phyloP scores from a whole-genome alignment of 2,329 filamentous ascomycete species.

The Ceratocystis harringtonii region DNA sequence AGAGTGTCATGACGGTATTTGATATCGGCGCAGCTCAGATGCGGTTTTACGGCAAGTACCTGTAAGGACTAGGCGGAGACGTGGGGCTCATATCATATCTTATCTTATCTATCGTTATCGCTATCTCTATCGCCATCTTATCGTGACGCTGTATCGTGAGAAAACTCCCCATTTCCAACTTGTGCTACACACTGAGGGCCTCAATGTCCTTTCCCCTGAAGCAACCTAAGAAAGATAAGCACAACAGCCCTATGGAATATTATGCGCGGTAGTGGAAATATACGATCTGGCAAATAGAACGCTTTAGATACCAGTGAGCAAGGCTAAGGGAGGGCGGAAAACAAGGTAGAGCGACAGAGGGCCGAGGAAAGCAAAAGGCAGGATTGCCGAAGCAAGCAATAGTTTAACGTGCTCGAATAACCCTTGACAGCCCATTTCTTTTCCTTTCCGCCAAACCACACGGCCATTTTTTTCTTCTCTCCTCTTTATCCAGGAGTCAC shows the following conservation, averaged over 20 bases:
- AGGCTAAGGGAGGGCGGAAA: no score
- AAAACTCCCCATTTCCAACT: neutral
- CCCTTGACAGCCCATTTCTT: no score
- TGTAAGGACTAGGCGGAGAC: neutral
- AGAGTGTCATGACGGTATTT: conserved; percentile 36
- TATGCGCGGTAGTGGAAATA: no score
- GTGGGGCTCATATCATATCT: neutral
- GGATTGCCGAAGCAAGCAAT: neutral
- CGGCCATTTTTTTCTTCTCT: neutral
- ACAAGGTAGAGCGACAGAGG: no score
- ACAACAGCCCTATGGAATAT: no score
- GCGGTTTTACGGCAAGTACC: conserved; percentile 26
- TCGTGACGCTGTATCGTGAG: neutral
- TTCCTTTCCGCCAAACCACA: no score
- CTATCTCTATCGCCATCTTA: neutral
- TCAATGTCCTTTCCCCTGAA: no score
- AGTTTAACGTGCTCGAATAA: neutral
- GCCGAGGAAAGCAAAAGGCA: neutral
- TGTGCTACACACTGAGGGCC: no score
- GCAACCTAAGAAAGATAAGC: no score
- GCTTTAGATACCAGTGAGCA: no score
- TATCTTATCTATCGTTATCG: neutral
- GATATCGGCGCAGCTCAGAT: conserved; percentile 33
- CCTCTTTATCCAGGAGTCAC: neutral
- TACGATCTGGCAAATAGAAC: no score